Evolutionary conservation across 2,329 filamentous ascomycete genomes (phyloP), one percentile per base, ranked within the genome.

Genomic region (Clonostachys chloroleuca): DNA sequence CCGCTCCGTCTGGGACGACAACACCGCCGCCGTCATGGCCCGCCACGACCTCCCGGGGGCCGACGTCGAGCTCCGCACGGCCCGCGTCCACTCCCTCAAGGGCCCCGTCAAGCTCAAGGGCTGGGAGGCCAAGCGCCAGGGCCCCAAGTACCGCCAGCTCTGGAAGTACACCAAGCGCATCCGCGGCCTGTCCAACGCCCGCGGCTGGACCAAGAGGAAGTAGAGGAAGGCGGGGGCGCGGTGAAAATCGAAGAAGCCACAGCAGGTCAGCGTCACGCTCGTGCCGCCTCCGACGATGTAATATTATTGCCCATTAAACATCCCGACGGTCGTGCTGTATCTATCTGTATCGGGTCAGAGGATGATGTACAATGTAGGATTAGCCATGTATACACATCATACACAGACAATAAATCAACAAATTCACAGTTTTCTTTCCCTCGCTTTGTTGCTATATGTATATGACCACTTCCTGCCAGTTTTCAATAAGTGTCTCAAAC

Each of bases 1-100:
- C 83, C 84, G 94, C 55, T 86, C 83, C 50, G 73, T 87, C 54
- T 97, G 92, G 89, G 94, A 99, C 66, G 88, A 94, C 50, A 82
- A 80, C 58, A 99, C 89, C 46, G 83, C 81, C n/a, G 83, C 74
- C 44, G 89, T 99, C 52, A 96, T 99, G 92, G 75, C 83, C 61
- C 80, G 88, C 57, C 80, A 87, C 56, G 83, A 81, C 50, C 75
- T 95, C 52, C 78, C 82, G 30, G 90, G 90, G 43, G 83, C 84
- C 49, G 86, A 95, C 59, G 65, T 96, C 53, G 89, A 96, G 72
- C 89, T 95, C 67, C 89, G 88, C 73, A 82, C 83, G 61, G 86
- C 86, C 71, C 88, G 83, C 60, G 78, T 92, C 51, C 80, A 87
- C 71, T 80, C 79, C 56, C 68, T 84, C 57, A 84, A 85, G 73